Evolutionary conservation across 495 filamentous ascomycete species (phyloP), one percentile per base, ranked within the genome.

Genomic region (Lasiosphaeria hispida): DNA sequence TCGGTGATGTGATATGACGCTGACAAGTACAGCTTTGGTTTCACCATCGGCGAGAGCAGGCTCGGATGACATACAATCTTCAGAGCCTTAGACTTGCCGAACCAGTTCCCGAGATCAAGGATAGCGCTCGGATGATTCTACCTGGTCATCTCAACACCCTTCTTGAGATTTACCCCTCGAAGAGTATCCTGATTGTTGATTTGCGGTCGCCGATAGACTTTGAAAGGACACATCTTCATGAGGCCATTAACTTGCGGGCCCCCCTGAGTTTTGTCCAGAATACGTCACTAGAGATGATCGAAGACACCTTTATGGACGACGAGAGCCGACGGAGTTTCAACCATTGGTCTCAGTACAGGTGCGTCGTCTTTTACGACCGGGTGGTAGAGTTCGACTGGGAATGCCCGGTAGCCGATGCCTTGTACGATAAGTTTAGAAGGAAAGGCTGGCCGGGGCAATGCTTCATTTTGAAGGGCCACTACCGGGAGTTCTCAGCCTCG

Each of bases 401-500:
- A 48, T 76, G 75, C 40, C 77, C 76, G 9, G 64, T 69, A 10
- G 77, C 77, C 35, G 71, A 73, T 11, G 68, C 72, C 0, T 58
- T 80, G 7, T 68, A 68, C 45, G 61, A 68, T 44, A 76, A 74
- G 37, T 68, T 78, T 39, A 68, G 62, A 56, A 61, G 59, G 15
- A 74, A 75, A 55, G 72, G 72, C 15, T 80, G 76, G 76, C 53
- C 58, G 7, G 77, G 77, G 3, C 72, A 75, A 38, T 73, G 72
- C 48, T 80, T 77, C 44, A 67, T 80, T 33, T 70, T 80, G 23
- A 80, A 80, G 61, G 77, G 77, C 3, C 77, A 78, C 53, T 80
- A 74, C 58, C 69, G 72, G 44, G 77, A 80, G 53, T 77, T 80
- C 58, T 75, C 73, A 2, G 63, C 65, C 14, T 75, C 72, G 7